Base-by-base conservation (phyloP, 345 rosid genomes). In the Euphorbia pulcherrima region DNA sequence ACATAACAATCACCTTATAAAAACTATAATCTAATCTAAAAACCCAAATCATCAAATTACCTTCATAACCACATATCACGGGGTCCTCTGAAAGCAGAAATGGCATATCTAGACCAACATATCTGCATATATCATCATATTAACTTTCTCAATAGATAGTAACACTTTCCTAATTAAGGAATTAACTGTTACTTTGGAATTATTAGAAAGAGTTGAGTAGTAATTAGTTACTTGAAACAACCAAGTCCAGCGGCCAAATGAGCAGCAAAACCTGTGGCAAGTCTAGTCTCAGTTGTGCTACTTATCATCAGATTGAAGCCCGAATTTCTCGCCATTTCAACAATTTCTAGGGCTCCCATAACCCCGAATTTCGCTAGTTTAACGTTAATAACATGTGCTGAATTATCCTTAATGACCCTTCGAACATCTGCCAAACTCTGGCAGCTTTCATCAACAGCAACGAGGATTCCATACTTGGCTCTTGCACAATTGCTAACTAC, bases 381-480 rank as follows among this genome's bases (percentile, higher is more conserved):
- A 71, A 94, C 82, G 83, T 90, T 94, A 51, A 90, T 71, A 37
- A 82, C 90, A 87, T 89, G 76, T 5, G 86, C 92, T 9, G 85
- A 80, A 58, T 79, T 78, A 72, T 72, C 92, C 39, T 80, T 67
- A 6, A 81, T 78, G 67, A 94, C 90, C 81, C 71, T 86, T 81
- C 78, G 77, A 54, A 84, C 88, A 67, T 94, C 97, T 69, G 56
- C 76, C 70, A 86, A 60, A 75, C 74, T 82, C 50, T 90, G 85
- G 58, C 95, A 90, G 72, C 96, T 94, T 83, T 94, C 95, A 76
- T 91, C 97, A 11, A 96, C 99, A 54, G 95, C 96, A 76, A 94
- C 87, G n/a, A 92, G 89, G 60, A 86, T 81, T 33, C 90, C 89
- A 35, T 82, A 91, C 57, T 79, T 88, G 27, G 65, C 73, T 74